These are phyloP conservation scores for Pichia gijzeniarum DNA, from an alignment of 805 yeast genomes.

Conservation along the genomic window DNA sequence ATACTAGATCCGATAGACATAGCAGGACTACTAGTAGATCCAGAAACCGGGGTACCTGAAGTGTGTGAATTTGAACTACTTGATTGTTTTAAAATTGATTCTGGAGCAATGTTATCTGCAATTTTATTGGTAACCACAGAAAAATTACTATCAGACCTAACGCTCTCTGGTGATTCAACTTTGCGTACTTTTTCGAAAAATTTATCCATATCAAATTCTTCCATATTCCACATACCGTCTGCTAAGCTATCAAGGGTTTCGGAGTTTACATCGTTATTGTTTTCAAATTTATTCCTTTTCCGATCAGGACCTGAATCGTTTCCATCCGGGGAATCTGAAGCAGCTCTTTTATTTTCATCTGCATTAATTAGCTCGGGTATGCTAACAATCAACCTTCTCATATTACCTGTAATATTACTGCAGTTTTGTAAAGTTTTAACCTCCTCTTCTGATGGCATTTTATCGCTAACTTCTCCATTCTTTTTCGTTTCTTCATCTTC, in stretches of 20 bases:
- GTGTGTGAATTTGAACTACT: neutral
- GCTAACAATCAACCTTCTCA: conserved; percentile 34
- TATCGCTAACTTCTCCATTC: conserved; percentile 6
- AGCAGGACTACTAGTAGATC: neutral
- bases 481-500: neutral
- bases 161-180: conserved; percentile 22
- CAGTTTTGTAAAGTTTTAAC: conserved; percentile 29
- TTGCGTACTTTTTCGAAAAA: conserved; percentile 46
- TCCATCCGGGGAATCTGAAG: neutral
- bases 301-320: neutral
- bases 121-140: neutral
- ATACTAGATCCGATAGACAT: neutral
- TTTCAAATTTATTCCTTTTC: conserved; percentile 1
- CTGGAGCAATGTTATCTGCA: neutral
- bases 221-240: conserved; percentile 28
- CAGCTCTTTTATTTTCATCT: conserved; percentile 8
- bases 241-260: neutral
- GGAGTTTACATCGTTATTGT: no score
- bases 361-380: conserved; percentile 22
- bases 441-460: conserved; percentile 25
- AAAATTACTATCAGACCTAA: conserved; percentile 15
- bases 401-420: conserved; percentile 34
- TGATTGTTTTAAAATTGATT: neutral
- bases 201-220: conserved; percentile 34
- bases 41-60: neutral